A percentile compares a stretch with the other conserved stretches of the same genome.
Evolutionary conservation across 106 monocot species (phyloP).

Genomic region (Acorus calamus): DNA sequence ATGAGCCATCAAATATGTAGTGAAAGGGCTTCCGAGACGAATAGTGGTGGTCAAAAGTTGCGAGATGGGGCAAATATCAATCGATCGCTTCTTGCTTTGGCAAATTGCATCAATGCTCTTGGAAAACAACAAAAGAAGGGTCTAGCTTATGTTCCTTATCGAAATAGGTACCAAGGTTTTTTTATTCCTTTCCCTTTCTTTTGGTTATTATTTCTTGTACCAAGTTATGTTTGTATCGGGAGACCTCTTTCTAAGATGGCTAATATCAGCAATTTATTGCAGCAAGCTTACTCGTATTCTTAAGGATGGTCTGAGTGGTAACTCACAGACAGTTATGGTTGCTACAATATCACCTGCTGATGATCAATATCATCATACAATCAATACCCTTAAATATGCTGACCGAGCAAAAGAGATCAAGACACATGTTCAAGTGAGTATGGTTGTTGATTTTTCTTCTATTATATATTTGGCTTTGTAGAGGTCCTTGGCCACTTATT

Average conservation of each 20-base stretch:
- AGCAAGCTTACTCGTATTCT: conserved; percentile 95
- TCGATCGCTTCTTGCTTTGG: conserved; percentile 89
- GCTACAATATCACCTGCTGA: conserved; percentile 95
- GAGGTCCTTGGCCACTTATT: too few relatives aligned
- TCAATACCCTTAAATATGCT: conserved; percentile 97
- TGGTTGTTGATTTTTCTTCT: background rate
- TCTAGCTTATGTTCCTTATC: conserved; percentile 98
- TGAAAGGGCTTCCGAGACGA: conserved; percentile 95
- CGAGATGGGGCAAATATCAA: conserved; percentile 98
- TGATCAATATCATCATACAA: conserved; percentile 92
- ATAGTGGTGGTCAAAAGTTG: conserved; percentile 82
- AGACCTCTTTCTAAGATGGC: background rate
- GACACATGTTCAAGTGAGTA: conserved; percentile 79
- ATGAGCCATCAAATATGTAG: conserved; percentile 17
- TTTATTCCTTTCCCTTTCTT: background rate
- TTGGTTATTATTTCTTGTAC: background rate
- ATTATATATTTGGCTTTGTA: too few relatives aligned
- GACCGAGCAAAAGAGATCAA: conserved; percentile 98
- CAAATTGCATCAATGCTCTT: conserved; percentile 97
- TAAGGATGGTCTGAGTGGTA: conserved; percentile 97
- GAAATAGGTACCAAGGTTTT: conserved; percentile 61
- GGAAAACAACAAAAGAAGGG: conserved; percentile 97
- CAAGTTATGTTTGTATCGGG: too few relatives aligned
- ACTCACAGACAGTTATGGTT: conserved; percentile 94
- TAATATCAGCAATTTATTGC: conserved; percentile 7